Evolutionary conservation across 2,329 filamentous ascomycete species (phyloP).

Genomic region (Apiospora pterosperma): DNA sequence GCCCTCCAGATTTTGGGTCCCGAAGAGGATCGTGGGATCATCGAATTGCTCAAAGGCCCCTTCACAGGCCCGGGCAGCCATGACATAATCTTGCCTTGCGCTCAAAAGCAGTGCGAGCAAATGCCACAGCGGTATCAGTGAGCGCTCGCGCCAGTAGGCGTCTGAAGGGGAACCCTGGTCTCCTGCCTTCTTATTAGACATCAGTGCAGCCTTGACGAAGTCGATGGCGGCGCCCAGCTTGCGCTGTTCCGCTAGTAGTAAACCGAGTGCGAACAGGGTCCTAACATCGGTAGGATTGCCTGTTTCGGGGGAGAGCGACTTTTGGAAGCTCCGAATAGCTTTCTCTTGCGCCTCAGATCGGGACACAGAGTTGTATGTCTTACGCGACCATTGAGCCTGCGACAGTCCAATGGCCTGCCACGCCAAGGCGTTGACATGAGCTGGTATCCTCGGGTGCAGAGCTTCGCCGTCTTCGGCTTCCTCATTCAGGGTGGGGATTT

Average conservation of each 20-base stretch:
- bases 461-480: conserved; percentile 27
- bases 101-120: conserved; percentile 82
- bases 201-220: conserved; percentile 72
- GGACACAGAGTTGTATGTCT: conserved; percentile 71
- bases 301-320: conserved; percentile 65
- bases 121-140: conserved; percentile 83
- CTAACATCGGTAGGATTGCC: conserved; percentile 67
- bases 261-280: conserved; percentile 73
- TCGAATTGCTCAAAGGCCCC: conserved; percentile 89
- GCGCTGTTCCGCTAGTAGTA: conserved; percentile 85
- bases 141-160: conserved; percentile 59
- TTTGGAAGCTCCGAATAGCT: conserved; percentile 73
- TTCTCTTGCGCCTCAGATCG: conserved; percentile 73
- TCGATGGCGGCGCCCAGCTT: conserved; percentile 79
- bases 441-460: conserved; percentile 47
- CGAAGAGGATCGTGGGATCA: conserved; percentile 67
- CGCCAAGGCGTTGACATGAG: conserved; percentile 61
- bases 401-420: conserved; percentile 85
- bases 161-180: conserved; percentile 42
- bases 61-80: conserved; percentile 80
- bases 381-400: conserved; percentile 81
- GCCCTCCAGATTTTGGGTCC: conserved; percentile 46
- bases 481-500: conserved; percentile 26
- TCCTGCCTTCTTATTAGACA: conserved; percentile 50
- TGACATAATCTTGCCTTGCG: conserved; percentile 78